Percentiles rank a stretch among this genome's conserved stretches.
These are phyloP conservation scores for Staphylotrichum longicolle DNA, from an alignment of 495 filamentous ascomycete genomes.

Conservation along the genomic window DNA sequence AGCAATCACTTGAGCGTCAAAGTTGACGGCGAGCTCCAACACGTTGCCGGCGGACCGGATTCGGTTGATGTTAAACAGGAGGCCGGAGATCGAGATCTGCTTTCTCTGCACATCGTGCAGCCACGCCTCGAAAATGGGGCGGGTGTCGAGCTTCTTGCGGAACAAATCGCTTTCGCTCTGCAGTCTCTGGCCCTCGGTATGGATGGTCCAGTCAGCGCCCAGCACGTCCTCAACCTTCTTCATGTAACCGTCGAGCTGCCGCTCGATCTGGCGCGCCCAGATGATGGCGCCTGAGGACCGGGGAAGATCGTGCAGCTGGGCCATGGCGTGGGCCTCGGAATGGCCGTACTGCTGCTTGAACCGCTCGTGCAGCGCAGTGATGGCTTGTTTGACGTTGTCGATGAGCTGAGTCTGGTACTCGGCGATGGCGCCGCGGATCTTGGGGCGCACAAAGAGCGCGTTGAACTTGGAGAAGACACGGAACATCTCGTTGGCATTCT, in stretches of 20 bases:
- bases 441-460: conserved; percentile 92
- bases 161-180: conserved; percentile 85
- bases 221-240: conserved; percentile 95
- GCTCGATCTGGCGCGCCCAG: conserved; percentile 95
- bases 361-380: conserved; percentile 85
- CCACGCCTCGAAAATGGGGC: conserved; percentile 93
- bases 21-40: conserved; percentile 88
- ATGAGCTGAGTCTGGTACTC: conserved; percentile 98
- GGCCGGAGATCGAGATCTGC: conserved; percentile 84
- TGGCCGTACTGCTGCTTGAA: conserved; percentile 99
- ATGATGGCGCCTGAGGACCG: conserved; percentile 92
- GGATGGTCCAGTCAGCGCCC: conserved; percentile 87
- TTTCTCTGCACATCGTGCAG: conserved; percentile 80
- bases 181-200: conserved; percentile 91
- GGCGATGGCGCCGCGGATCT: conserved; percentile 94
- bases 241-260: conserved; percentile 93
- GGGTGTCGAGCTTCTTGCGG: conserved; percentile 91
- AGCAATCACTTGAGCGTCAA: conserved; percentile 93
- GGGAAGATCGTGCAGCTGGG: conserved; percentile 93
- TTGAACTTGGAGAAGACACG: conserved; percentile 99
- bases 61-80: conserved; percentile 83
- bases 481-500: conserved; percentile 98
- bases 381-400: conserved; percentile 94
- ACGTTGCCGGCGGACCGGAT: conserved; percentile 83
- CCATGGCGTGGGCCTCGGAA: conserved; percentile 96